Base-by-base conservation (phyloP, 805 yeast species). In the Zygoascus tannicola region DNA sequence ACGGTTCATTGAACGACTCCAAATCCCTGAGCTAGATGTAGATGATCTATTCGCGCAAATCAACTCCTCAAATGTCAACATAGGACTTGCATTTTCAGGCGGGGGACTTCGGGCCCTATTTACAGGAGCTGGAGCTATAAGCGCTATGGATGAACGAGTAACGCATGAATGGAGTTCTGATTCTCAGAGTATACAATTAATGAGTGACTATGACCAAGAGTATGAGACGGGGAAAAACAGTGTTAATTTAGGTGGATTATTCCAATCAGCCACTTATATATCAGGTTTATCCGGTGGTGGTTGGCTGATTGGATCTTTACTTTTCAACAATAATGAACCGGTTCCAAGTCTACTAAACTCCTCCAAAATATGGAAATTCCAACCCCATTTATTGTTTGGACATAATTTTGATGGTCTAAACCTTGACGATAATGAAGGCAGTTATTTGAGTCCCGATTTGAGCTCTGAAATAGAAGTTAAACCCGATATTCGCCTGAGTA, bases 91-190 rank as follows among this genome's bases (percentile, higher is more conserved):
- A 4, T 77, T 80, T 52, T 76, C 85, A 14, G 96, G 96, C 38
- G 97, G 97, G 53, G 97, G 97, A 3, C 86, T 83, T 59, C 69
- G 95, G 50, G 90, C 95, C 26, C 81, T 86, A 83, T 62, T 85
- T 35, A 64, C 71, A 45, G 94, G 94, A 2, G 94, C 94, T 3
- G 95, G 95, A 30, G 76, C 78, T 55, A 61, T 85, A n/a, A 68
- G 88, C 1, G 94, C 90, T 2, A 63, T 82, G 45, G 95, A 85
- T 58, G 76, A 76, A 51, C 67, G 92, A 52, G 22, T 30, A 5
- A 18, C 14, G 12, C 42, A 45, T 22, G 10, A 22, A 14, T 26
- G 22, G 22, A 14, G 33, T n/a, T 10, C 32, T n/a, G 78, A 87
- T 1, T 62, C 58, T 2, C 7, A 12, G 7, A 26, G 10, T 26